These are phyloP conservation scores for Micromonas pusilla DNA, from an alignment of 139 green algal genomes.

Conservation along the genomic window DNA sequence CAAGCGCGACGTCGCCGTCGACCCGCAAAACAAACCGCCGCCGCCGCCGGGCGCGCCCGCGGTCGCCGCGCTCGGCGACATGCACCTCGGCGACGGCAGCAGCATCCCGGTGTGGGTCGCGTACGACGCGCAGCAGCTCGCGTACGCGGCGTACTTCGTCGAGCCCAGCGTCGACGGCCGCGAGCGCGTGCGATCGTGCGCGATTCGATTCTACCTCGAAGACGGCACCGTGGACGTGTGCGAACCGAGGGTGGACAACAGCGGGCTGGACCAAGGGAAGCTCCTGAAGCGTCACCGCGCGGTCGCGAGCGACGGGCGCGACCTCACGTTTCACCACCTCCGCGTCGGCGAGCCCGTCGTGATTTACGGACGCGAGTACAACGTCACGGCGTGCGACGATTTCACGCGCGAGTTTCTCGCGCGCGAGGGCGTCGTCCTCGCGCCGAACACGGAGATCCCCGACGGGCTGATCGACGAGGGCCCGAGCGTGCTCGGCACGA, in stretches of 20 bases:
- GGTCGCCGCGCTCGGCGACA: conserved; percentile 3
- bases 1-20: background rate
- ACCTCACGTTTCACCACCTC: conserved; percentile 54
- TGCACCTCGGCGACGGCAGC: conserved; percentile 30
- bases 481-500: background rate
- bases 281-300: conserved; percentile 74
- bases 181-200: conserved; percentile 64
- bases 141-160: conserved; percentile 86
- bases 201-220: conserved; percentile 81
- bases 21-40: background rate
- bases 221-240: conserved; percentile 77
- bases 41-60: background rate
- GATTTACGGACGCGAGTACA: conserved; percentile 68
- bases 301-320: conserved; percentile 45
- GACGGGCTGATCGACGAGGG: background rate
- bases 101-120: conserved; percentile 66
- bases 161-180: conserved; percentile 65
- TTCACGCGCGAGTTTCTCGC: conserved; percentile 60
- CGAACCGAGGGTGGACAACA: conserved; percentile 79
- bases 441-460: background rate
- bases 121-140: conserved; percentile 75
- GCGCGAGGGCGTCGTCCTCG: conserved; percentile 37
- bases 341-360: conserved; percentile 54
- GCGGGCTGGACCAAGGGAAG: conserved; percentile 71
- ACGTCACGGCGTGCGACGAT: conserved; percentile 64